A percentile compares a stretch with the other conserved stretches of the same genome.
These are phyloP conservation scores for Babesia bovis DNA, from an alignment of 169 alveolate genomes.

Conservation along the genomic window DNA sequence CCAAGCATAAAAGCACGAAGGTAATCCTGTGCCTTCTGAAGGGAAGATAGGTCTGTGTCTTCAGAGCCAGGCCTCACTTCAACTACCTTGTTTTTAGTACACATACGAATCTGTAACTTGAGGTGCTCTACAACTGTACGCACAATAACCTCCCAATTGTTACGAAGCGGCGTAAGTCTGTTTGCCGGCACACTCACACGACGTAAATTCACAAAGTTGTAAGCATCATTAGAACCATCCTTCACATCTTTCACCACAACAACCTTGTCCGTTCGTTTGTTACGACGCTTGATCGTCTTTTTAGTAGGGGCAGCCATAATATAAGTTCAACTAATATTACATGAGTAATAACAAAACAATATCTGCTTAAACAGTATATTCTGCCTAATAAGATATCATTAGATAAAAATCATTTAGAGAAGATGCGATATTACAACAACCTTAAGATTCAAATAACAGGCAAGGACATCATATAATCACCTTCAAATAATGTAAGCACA, in stretches of 20 bases:
- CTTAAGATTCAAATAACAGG: no score
- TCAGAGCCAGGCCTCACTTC: conserved; percentile 67
- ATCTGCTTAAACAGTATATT: no score
- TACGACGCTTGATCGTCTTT: conserved; percentile 30
- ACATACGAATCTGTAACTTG: conserved; percentile 70
- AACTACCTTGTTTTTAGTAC: conserved; percentile 69
- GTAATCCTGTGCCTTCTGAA: conserved; percentile 94
- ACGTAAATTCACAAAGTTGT: conserved; percentile 49
- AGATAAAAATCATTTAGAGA: no score
- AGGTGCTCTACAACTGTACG: conserved; percentile 64
- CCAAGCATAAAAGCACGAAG: conserved; percentile 97
- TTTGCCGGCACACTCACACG: conserved; percentile 66
- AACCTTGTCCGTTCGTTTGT: conserved; percentile 38
- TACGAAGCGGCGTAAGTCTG: conserved; percentile 63
- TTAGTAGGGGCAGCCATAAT: conserved; percentile 21
- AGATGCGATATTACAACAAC: no score
- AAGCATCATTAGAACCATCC: conserved; percentile 9
- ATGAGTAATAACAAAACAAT: no score
- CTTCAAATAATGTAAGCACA: no score
- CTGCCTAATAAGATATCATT: no score
- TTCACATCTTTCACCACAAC: conserved; percentile 6
- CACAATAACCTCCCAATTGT: conserved; percentile 66
- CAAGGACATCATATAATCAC: no score
- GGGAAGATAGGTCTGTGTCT: conserved; percentile 68
- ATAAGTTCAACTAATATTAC: no score